Conservation (phyloP, 208 protist genomes). For the Zelonia costaricensis region DNA sequence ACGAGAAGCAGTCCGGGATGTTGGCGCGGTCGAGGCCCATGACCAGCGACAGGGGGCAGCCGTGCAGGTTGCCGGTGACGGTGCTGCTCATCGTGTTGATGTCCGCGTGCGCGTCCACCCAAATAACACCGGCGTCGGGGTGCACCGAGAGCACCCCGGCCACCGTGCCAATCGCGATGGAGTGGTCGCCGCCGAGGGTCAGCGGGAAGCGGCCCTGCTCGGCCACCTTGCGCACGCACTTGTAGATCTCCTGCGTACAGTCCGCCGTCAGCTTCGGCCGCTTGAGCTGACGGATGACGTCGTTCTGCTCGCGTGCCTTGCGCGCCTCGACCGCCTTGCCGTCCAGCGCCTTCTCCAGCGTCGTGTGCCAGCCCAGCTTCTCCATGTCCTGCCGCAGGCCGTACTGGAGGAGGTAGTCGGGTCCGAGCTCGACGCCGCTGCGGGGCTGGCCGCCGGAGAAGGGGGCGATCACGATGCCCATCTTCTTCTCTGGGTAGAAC, state of each 20-base stretch:
- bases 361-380: slow-evolving; percentile 41
- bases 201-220: slow-evolving; percentile 42
- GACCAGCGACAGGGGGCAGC: slow-evolving; percentile 67
- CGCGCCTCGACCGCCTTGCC: slow-evolving; percentile 32
- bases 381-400: slow-evolving; percentile 43
- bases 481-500: slow-evolving; percentile 44
- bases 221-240: slow-evolving; percentile 39
- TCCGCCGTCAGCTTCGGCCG: slow-evolving; percentile 33
- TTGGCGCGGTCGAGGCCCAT: slow-evolving; percentile 49
- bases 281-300: slow-evolving; percentile 36
- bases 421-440: slow-evolving; percentile 48
- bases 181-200: slow-evolving; percentile 46
- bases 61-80: slow-evolving; percentile 72
- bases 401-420: slow-evolving; percentile 39
- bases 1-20: slow-evolving; percentile 39
- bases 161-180: slow-evolving; percentile 51
- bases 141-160: slow-evolving; percentile 37
- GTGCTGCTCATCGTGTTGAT: slow-evolving; percentile 69
- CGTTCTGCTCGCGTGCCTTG: slow-evolving; percentile 25
- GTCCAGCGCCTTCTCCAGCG: slow-evolving; percentile 31
- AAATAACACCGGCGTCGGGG: slow-evolving; percentile 63
- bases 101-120: slow-evolving; percentile 81
- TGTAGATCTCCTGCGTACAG: slow-evolving; percentile 39
- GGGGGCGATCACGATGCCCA: slow-evolving; percentile 46
- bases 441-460: slow-evolving; percentile 49